phyloP scores from a whole-genome alignment of 2,329 filamentous ascomycete species.

The Elsinoe ampelina region DNA sequence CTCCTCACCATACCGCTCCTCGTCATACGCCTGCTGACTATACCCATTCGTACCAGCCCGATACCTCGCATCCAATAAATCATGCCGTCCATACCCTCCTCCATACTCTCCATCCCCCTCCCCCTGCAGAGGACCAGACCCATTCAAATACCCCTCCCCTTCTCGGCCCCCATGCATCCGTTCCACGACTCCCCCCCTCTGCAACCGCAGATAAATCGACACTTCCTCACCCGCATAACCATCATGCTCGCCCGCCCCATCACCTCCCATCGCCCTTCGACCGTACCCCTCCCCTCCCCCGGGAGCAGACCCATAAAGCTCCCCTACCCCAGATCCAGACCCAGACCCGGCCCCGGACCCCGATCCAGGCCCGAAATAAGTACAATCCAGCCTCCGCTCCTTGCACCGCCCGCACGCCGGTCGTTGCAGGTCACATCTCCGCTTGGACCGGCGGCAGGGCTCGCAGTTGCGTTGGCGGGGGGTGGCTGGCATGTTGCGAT shows the following conservation, averaged over 20 bases:
- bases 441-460: conserved; percentile 1
- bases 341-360: background rate
- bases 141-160: background rate
- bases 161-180: background rate
- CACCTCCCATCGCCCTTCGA: no score
- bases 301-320: background rate
- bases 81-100: background rate
- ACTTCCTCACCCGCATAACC: background rate
- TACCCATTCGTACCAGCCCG: background rate
- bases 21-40: background rate
- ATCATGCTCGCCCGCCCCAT: background rate
- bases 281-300: background rate
- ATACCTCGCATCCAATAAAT: background rate
- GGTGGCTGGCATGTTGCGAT: background rate
- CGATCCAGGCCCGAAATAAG: background rate
- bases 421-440: conserved; percentile 1
- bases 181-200: background rate
- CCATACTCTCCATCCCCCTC: background rate
- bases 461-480: conserved; percentile 8
- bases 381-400: background rate
- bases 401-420: background rate
- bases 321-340: background rate
- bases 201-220: background rate
- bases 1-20: background rate
- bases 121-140: background rate